phyloP scores from a whole-genome alignment of 306 rosid species.

The Quercus robur region DNA sequence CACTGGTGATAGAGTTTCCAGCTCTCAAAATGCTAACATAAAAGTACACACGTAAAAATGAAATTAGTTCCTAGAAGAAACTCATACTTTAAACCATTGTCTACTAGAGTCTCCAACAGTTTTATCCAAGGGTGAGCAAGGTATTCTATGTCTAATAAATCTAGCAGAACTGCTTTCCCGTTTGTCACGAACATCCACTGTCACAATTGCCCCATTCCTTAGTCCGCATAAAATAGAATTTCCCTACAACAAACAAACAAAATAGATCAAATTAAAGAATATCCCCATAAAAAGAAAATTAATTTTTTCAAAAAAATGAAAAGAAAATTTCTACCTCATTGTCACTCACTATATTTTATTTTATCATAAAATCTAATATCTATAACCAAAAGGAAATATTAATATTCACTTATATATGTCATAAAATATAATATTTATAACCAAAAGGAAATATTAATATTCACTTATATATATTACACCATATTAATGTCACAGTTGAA shows the following conservation, averaged over 20 bases:
- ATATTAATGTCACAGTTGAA: too few relatives aligned
- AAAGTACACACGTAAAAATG: background rate
- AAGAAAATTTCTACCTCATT: background rate
- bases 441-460: too few relatives aligned
- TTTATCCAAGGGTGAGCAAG: slow-evolving; percentile 28
- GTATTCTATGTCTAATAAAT: slow-evolving; percentile 44
- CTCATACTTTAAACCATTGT: slow-evolving; percentile 62
- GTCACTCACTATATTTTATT: too few relatives aligned
- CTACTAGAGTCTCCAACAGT: slow-evolving; percentile 36
- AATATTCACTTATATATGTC: too few relatives aligned
- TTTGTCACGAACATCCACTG: slow-evolving; percentile 72
- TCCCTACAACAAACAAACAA: slow-evolving; percentile 52
- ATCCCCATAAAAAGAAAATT: background rate
- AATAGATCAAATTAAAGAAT: slow-evolving; percentile 16
- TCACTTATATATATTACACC: too few relatives aligned
- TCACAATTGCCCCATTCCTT: slow-evolving; percentile 83
- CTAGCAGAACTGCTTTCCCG: slow-evolving; percentile 37
- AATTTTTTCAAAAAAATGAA: background rate
- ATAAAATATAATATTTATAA: too few relatives aligned
- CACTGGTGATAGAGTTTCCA: background rate
- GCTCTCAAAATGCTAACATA: background rate
- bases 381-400: too few relatives aligned
- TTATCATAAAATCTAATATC: too few relatives aligned
- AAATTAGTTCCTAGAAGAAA: background rate
- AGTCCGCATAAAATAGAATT: slow-evolving; percentile 83